Conservation (phyloP, 2,329 filamentous ascomycete species). For the Sporothrix euskadiensis region DNA sequence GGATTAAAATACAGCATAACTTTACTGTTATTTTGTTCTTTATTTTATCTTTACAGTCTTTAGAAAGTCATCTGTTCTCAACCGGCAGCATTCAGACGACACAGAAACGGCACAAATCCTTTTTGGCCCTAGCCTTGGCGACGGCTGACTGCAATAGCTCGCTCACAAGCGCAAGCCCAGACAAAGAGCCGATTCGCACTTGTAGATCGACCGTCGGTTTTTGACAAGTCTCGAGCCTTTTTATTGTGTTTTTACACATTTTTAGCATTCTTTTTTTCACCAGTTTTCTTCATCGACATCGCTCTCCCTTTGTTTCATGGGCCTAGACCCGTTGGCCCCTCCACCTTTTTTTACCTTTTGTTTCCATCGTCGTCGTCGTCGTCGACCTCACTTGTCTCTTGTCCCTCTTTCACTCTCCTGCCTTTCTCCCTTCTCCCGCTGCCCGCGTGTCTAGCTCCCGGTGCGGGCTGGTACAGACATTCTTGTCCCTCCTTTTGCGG, state of each 20-base stretch:
- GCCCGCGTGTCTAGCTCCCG: slow-evolving; percentile 13
- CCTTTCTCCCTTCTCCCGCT: slow-evolving; percentile 18
- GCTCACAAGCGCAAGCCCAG: not conserved
- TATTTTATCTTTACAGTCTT: not conserved
- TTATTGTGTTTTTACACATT: not conserved
- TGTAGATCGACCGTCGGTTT: not conserved
- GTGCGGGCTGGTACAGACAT: not conserved
- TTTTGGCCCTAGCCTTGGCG: not conserved
- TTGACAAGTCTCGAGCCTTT: not conserved
- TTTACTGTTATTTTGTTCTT: not conserved
- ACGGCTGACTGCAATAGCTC: not conserved
- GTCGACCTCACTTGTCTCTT: not conserved
- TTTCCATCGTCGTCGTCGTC: not conserved
- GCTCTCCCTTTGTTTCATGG: slow-evolving; percentile 4
- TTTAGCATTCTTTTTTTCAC: not conserved
- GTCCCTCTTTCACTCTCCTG: not conserved
- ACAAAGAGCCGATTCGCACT: slow-evolving; percentile 7
- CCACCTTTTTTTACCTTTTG: slow-evolving; percentile 2
- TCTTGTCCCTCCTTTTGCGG: not conserved
- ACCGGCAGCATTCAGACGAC: not conserved
- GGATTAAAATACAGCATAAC: not conserved
- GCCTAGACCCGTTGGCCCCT: not conserved
- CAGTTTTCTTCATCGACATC: not conserved
- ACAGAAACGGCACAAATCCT: slow-evolving; percentile 3
- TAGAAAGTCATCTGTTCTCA: not conserved